Percentiles rank a stretch among this genome's conserved stretches.
These are phyloP conservation scores for Chrysosporium queenslandicum DNA, from an alignment of 2,329 filamentous ascomycete genomes.

Conservation along the genomic window DNA sequence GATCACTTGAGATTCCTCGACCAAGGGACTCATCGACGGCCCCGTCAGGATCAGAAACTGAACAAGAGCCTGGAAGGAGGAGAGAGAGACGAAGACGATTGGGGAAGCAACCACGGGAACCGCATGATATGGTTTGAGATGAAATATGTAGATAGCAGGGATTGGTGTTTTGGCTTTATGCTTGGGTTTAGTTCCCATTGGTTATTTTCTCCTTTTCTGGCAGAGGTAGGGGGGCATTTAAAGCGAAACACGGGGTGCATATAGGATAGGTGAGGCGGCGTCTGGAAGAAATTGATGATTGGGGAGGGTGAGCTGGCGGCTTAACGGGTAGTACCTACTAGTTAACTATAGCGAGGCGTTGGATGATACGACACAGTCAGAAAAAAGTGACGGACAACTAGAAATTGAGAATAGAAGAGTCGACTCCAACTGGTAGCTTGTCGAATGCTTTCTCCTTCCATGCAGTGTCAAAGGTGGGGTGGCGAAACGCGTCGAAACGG, in stretches of 20 bases:
- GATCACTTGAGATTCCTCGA: neutral
- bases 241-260: neutral
- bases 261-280: neutral
- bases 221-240: neutral
- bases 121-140: constrained; percentile 13
- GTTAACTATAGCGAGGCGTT: too few species aligned
- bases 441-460: too few species aligned
- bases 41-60: constrained; percentile 7
- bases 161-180: constrained; percentile 1
- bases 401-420: neutral
- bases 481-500: too few species aligned
- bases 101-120: constrained; percentile 10
- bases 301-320: neutral
- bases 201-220: neutral
- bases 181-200: neutral
- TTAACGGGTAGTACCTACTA: too few species aligned
- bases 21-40: neutral
- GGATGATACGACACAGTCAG: neutral
- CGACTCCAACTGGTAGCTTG: too few species aligned
- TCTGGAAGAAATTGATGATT: neutral
- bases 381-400: neutral
- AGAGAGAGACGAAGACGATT: constrained; percentile 11
- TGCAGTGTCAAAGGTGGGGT: too few species aligned
- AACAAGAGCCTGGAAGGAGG: constrained; percentile 10
- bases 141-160: neutral